Evolutionary conservation across 306 rosid genomes (phyloP), one percentile per base, ranked within the genome.

Genomic region (Vigna angularis): DNA sequence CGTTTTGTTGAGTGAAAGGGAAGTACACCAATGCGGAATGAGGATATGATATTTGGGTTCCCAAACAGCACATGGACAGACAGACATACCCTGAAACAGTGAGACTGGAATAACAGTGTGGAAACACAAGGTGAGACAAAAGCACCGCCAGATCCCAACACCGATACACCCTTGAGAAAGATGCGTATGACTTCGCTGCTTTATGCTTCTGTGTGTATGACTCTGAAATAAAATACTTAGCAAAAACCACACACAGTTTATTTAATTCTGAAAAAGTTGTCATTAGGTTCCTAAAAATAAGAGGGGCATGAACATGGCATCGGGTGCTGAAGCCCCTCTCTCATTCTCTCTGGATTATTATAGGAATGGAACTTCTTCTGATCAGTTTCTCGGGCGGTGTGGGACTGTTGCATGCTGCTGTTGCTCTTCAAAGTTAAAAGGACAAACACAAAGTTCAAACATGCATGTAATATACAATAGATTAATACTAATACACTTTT

Each of bases 131-230:
- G 83, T 49, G 84, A 76, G 86, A 86, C 94, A 85, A 74, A 79
- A 77, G 34, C 87, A 85, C 90, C 72, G 88, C 61, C 87, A 74
- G 86, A 90, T 88, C 91, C 90, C 86, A 84, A 78, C 63, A 86
- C 82, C 90, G 72, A 72, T 79, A 72, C 78, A 74, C 42, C 50
- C 47, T 58, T 73, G 4, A 22, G 38, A 5, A 1, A 22, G 9
- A 26, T 22, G 1, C 28, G 5, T 24, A 36, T n/a, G 4, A 36
- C 44, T 64, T 64, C 18, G 17, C 40, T 64, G 69, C 49, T 62
- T 62, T 62, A 32, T 57, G n/a, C 5, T 55, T 20, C 28, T 18
- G 1, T 10, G 0, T 1, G 12, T 5, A 14, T 14, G 1, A 49
- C 53, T 45, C 5, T 11, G 50, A 45, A 45, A 42, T 42, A 45